A percentile compares a stretch with the other conserved stretches of the same genome.
Evolutionary conservation across 345 rosid genomes (phyloP).

Genomic region (Kernera saxatilis): DNA sequence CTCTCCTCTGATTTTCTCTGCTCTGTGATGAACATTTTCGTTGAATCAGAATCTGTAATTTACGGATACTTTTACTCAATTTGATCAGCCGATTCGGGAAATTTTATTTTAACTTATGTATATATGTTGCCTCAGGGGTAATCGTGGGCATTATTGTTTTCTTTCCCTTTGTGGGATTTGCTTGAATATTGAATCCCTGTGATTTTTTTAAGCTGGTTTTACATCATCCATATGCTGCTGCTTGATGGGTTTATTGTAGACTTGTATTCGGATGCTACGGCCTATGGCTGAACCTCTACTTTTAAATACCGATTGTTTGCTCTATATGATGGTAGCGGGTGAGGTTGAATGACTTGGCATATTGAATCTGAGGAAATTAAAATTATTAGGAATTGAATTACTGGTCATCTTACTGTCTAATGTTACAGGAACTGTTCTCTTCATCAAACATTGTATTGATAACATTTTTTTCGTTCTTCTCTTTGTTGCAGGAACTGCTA

Average conservation of each 20-base stretch:
- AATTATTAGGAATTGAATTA: neutral
- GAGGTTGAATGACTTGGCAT: neutral
- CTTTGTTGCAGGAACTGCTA: slow-evolving; percentile 40
- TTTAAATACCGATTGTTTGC: no score
- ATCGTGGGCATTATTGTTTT: neutral
- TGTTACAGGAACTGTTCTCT: neutral
- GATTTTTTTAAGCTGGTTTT: neutral
- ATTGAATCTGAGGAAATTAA: neutral
- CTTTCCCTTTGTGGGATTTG: neutral
- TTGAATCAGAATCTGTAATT: slow-evolving; percentile 1
- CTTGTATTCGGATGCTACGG: no score
- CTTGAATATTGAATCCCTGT: neutral
- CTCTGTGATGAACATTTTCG: neutral
- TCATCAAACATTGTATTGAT: neutral
- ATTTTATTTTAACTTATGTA: neutral
- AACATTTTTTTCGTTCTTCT: neutral
- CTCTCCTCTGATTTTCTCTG: neutral
- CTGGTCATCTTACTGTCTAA: neutral
- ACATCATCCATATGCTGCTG: neutral
- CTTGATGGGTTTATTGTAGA: neutral
- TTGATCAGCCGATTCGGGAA: neutral
- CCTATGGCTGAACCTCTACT: no score
- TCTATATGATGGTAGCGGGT: no score
- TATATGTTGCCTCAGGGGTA: neutral
- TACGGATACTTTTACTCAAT: neutral